Evolutionary conservation across 352 stramenopile species (phyloP), one percentile per base, ranked within the genome.

Genomic region (Chloridella minuta): DNA sequence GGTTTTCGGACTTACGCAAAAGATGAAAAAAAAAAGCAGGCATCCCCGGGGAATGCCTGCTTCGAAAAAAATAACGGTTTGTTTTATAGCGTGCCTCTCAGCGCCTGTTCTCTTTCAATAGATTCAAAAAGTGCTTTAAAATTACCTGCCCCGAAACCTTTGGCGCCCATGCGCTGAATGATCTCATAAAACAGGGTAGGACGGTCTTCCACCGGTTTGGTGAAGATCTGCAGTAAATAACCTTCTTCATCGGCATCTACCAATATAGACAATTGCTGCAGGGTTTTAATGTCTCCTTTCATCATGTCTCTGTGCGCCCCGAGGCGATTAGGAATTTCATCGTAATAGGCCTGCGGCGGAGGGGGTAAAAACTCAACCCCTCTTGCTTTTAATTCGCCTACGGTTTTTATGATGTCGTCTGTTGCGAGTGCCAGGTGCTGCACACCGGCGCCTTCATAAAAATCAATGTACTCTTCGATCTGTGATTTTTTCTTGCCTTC

Each of bases 341-440:
- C 40, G 40, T 66, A 66, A 66, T 66, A 66, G 40, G 40, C 40
- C n/a, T 66, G 40, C n/a, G 40, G 40, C n/a, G 40, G 40, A 18
- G 40, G 40, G 10, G 40, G 40, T 66, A 66, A 66, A 80, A 87
- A 87, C 2, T 87, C 16, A 10, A 87, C 86, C 4, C 86, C 86
- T 3, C 86, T 18, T n/a, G 86, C 52, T 22, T 28, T 22, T 80
- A 87, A 80, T 66, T 86, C 10, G 16, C 27, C 66, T 86, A 97
- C 89, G 16, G 94, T 97, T 22, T 91, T 88, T 89, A 98, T 97
- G 87, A 98, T 97, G 89, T 98, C 94, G 88, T 94, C 89, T 0
- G 94, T 97, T 89, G 97, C 97, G 85, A 97, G 90, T n/a, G 94
- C 94, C 89, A 98, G 93, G 91, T 98, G 94, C 91, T 98, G 95